Evolutionary conservation across 2,329 filamentous ascomycete genomes (phyloP).

Genomic region (Mycogone perniciosa): DNA sequence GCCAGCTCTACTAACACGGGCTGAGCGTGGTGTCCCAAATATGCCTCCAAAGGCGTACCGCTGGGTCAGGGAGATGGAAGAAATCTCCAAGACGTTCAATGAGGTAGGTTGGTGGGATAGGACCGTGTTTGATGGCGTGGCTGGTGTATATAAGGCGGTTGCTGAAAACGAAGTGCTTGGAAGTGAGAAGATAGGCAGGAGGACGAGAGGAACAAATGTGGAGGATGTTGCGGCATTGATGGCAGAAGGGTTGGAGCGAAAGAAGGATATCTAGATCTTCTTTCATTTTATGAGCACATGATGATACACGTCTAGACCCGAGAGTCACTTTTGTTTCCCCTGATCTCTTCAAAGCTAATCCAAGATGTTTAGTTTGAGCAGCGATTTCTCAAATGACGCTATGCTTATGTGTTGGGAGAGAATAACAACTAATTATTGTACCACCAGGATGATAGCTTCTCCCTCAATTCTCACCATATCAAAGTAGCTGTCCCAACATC

Average conservation of each 20-base stretch:
- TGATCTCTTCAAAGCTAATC: too few species aligned
- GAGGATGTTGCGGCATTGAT: constrained; percentile 50
- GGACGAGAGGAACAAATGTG: constrained; percentile 48
- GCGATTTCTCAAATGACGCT: too few species aligned
- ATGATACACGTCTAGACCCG: too few species aligned
- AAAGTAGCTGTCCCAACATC: constrained; percentile 13
- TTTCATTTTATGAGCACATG: not conserved
- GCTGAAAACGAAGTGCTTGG: constrained; percentile 57
- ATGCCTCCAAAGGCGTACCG: constrained; percentile 72
- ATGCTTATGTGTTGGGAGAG: too few species aligned
- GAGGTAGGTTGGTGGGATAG: constrained; percentile 57
- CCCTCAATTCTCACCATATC: not conserved
- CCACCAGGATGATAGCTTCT: too few species aligned
- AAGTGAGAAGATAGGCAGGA: constrained; percentile 49
- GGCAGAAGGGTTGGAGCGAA: constrained; percentile 40
- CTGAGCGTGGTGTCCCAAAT: constrained; percentile 44
- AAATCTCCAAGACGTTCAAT: constrained; percentile 61
- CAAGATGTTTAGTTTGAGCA: too few species aligned
- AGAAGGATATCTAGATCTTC: constrained; percentile 32
- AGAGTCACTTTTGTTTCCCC: too few species aligned
- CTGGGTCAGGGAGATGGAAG: constrained; percentile 72
- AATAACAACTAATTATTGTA: too few species aligned
- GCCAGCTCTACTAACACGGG: constrained; percentile 40
- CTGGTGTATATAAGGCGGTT: constrained; percentile 54
- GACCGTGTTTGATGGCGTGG: constrained; percentile 52